Base-by-base conservation (phyloP, 2,329 filamentous ascomycete species). In the Sordariomycetes sp. region DNA sequence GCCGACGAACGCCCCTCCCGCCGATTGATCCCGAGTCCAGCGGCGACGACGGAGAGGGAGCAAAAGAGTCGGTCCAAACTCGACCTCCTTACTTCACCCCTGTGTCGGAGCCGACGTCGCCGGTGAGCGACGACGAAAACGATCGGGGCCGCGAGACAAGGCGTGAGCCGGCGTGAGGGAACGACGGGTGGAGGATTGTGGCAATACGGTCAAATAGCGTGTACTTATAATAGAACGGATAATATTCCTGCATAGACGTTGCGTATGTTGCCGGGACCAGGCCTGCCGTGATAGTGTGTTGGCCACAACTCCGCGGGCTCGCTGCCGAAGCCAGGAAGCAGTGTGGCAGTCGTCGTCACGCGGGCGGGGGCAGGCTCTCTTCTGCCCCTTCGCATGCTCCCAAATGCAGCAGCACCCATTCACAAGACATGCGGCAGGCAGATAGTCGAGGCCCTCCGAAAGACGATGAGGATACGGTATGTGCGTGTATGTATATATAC, bases 1-100 rank as follows among this genome's bases (percentile, higher is more conserved):
- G 80, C 1, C 72, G 76, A 28, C 74, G 76, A 58, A 81, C 81
- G 18, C 81, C 82, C 1, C 69, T 85, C 20, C 77, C 80, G 11
- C 77, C 75, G 0, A 76, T 80, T 40, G 78, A 79, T 54, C 72
- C 66, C 32, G 73, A 75, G 54, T 68, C 64, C 1, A 67, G 66
- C 37, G 65, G 63, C 3, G 59, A 66, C 50, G 62, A 60, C 6
- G 63, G 66, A 54, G 62, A 58, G 25, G 59, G 37, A 61, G 54
- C 40, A 11, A 25, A n/a, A n/a, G 46, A 58, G 16, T 57, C 54
- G 22, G 54, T 50, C 5, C 54, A 24, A 11, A 40, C 24, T 3
- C 53, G 51, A 1, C 22, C 54, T 20, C n/a, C 32, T 18, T 43
- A 55, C 24, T 48, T 43, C 25, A 55, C 54, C 1, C 37, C 37